Evolutionary conservation across 805 yeast species (phyloP).

Genomic region (Wickerhamiella cacticola): DNA sequence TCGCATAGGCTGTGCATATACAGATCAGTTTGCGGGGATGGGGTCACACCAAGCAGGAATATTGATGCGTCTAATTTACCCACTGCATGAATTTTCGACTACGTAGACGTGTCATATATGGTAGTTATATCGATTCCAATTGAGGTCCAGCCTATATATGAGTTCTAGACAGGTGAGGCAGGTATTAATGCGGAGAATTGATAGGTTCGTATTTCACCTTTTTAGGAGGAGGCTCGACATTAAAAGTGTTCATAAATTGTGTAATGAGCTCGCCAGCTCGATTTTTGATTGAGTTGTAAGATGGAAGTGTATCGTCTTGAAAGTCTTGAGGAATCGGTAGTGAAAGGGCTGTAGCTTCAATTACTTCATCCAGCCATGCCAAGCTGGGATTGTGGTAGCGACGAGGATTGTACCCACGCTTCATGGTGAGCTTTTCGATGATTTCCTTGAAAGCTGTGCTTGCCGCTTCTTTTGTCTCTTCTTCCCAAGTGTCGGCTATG

Average conservation of each 20-base stretch:
- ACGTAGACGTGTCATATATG: too few relatives aligned
- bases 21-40: too few relatives aligned
- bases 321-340: slow-evolving; percentile 31
- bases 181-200: too few relatives aligned
- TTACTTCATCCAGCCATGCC: slow-evolving; percentile 45
- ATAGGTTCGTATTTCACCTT: too few relatives aligned
- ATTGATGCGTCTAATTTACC: too few relatives aligned
- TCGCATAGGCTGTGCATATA: too few relatives aligned
- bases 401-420: slow-evolving; percentile 41
- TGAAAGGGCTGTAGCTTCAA: slow-evolving; percentile 58
- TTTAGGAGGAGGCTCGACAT: neutral
- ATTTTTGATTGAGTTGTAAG: slow-evolving; percentile 22
- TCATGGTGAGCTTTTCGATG: slow-evolving; percentile 32
- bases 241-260: neutral
- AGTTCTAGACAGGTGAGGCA: neutral
- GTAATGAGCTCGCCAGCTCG: slow-evolving; percentile 19
- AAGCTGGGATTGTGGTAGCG: slow-evolving; percentile 30
- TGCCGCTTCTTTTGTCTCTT: slow-evolving; percentile 14
- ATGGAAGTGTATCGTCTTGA: slow-evolving; percentile 22
- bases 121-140: too few relatives aligned
- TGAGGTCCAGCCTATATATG: too few relatives aligned
- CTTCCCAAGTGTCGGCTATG: slow-evolving; percentile 11
- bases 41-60: too few relatives aligned
- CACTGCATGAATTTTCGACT: too few relatives aligned
- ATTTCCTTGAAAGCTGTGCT: slow-evolving; percentile 12